Evolutionary conservation across 768 basidiomycete genomes (phyloP).

Genomic region (Suillus clintonianus): DNA sequence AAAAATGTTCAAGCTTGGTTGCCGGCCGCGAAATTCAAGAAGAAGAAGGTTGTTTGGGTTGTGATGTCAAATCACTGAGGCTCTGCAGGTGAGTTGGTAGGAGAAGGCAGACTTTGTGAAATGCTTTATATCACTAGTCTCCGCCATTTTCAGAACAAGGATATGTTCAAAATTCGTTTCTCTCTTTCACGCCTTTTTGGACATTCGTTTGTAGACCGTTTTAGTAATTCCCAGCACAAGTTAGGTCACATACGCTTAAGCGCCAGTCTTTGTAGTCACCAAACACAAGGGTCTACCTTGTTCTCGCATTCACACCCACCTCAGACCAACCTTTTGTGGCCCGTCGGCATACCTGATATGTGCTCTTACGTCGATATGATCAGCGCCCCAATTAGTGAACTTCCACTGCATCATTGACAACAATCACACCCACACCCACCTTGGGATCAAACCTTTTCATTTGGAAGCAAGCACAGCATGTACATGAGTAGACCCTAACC

Average conservation of each 20-base stretch:
- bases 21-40: too few relatives aligned
- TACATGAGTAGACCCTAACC: constrained; percentile 13
- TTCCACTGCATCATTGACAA: too few relatives aligned
- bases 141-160: constrained; percentile 33
- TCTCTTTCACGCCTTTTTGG: constrained; percentile 33
- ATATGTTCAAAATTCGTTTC: constrained; percentile 28
- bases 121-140: constrained; percentile 30
- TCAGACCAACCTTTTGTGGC: constrained; percentile 14
- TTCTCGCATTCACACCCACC: constrained; percentile 22
- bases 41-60: too few relatives aligned
- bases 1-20: too few relatives aligned
- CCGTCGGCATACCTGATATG: constrained; percentile 23
- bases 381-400: not conserved
- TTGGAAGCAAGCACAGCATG: constrained; percentile 18
- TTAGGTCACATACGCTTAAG: constrained; percentile 22
- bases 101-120: not conserved
- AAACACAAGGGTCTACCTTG: constrained; percentile 18
- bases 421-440: too few relatives aligned
- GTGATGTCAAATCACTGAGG: constrained; percentile 10
- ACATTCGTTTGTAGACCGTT: constrained; percentile 35
- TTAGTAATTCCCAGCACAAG: constrained; percentile 24
- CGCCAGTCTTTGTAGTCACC: constrained; percentile 24
- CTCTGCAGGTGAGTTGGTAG: too few relatives aligned
- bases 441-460: constrained; percentile 8
- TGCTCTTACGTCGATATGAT: not conserved